Evolutionary conservation across 108 stramenopile genomes (phyloP), one percentile per base, ranked within the genome.

Genomic region (Conticribra guillardii): DNA sequence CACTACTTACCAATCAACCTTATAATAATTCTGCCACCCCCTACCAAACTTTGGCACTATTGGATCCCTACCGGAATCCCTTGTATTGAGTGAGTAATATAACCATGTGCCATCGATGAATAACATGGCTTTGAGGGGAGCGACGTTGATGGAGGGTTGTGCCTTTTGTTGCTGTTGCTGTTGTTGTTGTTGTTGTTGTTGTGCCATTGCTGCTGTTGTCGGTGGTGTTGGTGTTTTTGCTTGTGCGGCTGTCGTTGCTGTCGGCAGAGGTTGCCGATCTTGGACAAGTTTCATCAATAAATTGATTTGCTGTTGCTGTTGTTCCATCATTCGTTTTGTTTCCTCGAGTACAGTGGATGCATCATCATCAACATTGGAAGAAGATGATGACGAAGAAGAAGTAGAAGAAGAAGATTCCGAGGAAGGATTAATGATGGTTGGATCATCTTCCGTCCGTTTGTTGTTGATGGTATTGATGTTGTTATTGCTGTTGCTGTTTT

Each of bases 81-180:
- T 74, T 31, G 67, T 69, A 65, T 87, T 72, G 2, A 93, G 45
- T 28, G 83, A 81, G 67, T 96, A 96, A 64, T 96, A 96, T 5
- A 96, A 72, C 92, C 92, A 93, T n/a, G 95, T 96, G 18, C 92
- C 92, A 68, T 96, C 95, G 50, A 96, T 84, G 64, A 96, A 94
- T 15, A 96, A 59, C 89, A 90, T 96, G 41, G 85, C 87, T 68
- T 85, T 87, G 23, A 92, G 78, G 23, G 94, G 94, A 28, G 85
- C 69, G n/a, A 90, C 59, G 29, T 82, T 79, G 3, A 54, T 37
- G n/a, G n/a, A n/a, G n/a, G n/a, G n/a, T n/a, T n/a, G n/a, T 34
- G 60, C 8, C 19, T 51, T 44, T 61, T 60, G 41, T 63, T 41
- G 41, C 31, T n/a, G 70, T 70, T 21, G 53, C 9, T 44, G 34